These are phyloP conservation scores for Wickerhamomyces canadensis DNA, from an alignment of 805 yeast species.

Conservation along the genomic window DNA sequence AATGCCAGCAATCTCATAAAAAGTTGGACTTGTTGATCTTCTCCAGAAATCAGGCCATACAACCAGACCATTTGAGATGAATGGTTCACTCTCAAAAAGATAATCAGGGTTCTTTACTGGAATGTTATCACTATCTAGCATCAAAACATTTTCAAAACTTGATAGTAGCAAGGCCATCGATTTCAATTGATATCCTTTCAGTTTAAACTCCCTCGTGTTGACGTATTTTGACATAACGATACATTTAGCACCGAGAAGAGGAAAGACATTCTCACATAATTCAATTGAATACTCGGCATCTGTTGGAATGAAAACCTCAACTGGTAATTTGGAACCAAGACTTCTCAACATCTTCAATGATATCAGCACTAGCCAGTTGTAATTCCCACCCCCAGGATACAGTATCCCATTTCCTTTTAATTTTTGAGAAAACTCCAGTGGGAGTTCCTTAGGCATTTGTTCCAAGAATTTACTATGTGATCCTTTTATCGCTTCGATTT, in stretches of 20 bases:
- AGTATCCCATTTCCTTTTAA: conserved; percentile 56
- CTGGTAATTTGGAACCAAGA: conserved; percentile 63
- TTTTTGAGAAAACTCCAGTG: conserved; percentile 31
- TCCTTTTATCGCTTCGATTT: conserved; percentile 10
- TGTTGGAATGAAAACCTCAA: conserved; percentile 77
- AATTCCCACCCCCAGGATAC: conserved; percentile 71
- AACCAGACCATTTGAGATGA: conserved; percentile 35
- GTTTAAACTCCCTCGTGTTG: conserved; percentile 35
- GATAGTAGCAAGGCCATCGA: conserved; percentile 72
- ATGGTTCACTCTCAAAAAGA: conserved; percentile 32
- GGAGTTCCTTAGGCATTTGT: conserved; percentile 35
- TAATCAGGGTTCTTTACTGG: conserved; percentile 47
- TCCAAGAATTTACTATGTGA: conserved; percentile 19
- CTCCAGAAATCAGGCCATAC: conserved; percentile 74
- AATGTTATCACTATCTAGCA: conserved; percentile 72
- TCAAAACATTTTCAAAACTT: conserved; percentile 66
- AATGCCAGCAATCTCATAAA: conserved; percentile 50
- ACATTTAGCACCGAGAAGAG: conserved; percentile 63
- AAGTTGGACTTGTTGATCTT: conserved; percentile 56
- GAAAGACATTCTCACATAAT: conserved; percentile 60
- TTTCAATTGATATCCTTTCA: conserved; percentile 61
- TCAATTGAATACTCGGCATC: conserved; percentile 66
- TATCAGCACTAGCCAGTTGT: conserved; percentile 55
- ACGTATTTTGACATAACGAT: conserved; percentile 43
- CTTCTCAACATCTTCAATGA: conserved; percentile 52